Evolutionary conservation across 768 basidiomycete genomes (phyloP).

Genomic region (Termitomyces sp.): DNA sequence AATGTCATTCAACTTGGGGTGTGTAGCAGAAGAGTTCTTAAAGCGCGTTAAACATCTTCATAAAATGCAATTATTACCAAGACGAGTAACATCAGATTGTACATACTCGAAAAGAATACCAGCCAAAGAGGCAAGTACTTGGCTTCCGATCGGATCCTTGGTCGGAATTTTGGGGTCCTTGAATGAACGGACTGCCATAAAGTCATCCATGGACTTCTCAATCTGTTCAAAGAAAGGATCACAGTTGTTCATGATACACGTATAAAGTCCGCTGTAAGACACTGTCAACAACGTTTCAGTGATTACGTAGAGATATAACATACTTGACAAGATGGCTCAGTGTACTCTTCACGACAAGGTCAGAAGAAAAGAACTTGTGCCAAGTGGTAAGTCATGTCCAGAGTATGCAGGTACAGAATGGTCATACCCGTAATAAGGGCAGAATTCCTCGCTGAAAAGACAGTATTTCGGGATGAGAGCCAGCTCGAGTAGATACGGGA

Average conservation of each 20-base stretch:
- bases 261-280: conserved; percentile 37
- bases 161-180: conserved; percentile 18
- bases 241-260: conserved; percentile 40
- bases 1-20: conserved; percentile 37
- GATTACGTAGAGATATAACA: conserved; percentile 6
- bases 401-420: not conserved
- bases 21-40: conserved; percentile 44
- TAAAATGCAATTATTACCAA: not conserved
- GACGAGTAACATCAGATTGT: conserved; percentile 1
- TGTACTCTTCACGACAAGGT: conserved; percentile 54
- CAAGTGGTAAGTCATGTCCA: not conserved
- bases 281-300: not conserved
- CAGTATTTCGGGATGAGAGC: conserved; percentile 26
- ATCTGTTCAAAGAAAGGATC: conserved; percentile 35
- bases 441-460: conserved; percentile 59
- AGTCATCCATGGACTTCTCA: conserved; percentile 31
- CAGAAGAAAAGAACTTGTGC: conserved; percentile 51
- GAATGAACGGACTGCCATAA: conserved; percentile 32
- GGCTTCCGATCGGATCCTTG: conserved; percentile 27
- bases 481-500: conserved; percentile 33
- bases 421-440: conserved; percentile 44
- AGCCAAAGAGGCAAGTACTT: conserved; percentile 41
- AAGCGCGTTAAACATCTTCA: conserved; percentile 52
- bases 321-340: conserved; percentile 48
- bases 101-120: conserved; percentile 50